phyloP scores from a whole-genome alignment of 495 filamentous ascomycete species.

The Rhizodiscina lignyota region DNA sequence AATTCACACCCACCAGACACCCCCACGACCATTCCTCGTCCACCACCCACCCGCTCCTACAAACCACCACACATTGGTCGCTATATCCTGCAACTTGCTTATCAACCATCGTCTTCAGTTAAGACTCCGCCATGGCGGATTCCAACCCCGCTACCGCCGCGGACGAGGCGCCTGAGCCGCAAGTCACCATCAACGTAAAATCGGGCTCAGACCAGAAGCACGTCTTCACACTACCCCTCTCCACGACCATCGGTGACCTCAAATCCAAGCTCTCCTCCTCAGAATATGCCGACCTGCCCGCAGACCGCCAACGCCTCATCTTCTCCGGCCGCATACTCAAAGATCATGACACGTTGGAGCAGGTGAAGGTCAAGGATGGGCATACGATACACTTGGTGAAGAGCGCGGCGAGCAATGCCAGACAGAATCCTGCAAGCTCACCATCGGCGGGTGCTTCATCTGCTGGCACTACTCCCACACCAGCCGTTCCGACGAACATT shows the following conservation, averaged over 20 bases:
- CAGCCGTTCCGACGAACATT: constrained; percentile 68
- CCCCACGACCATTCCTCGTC: too few species aligned
- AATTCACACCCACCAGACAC: too few species aligned
- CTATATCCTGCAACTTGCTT: too few species aligned
- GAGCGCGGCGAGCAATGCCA: constrained; percentile 77
- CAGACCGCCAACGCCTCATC: constrained; percentile 82
- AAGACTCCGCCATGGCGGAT: too few species aligned
- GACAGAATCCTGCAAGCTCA: constrained; percentile 40
- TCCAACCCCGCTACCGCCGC: too few species aligned
- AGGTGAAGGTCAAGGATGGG: constrained; percentile 90
- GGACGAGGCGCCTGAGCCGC: too few species aligned
- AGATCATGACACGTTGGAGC: constrained; percentile 65
- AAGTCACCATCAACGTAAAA: constrained; percentile 90
- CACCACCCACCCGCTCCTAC: too few species aligned
- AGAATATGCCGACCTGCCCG: constrained; percentile 70
- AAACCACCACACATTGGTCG: too few species aligned
- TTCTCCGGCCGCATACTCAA: constrained; percentile 96
- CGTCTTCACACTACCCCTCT: constrained; percentile 57
- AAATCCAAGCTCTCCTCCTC: constrained; percentile 69
- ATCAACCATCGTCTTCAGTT: too few species aligned
- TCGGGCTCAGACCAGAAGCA: constrained; percentile 73
- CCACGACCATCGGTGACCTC: constrained; percentile 67
- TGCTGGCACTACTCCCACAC: constrained; percentile 24
- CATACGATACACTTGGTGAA: constrained; percentile 95
- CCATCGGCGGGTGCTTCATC: constrained; percentile 27